Evolutionary conservation across 148 eudicot species (phyloP), one percentile per base, ranked within the genome.

Genomic region (Beta vulgaris): DNA sequence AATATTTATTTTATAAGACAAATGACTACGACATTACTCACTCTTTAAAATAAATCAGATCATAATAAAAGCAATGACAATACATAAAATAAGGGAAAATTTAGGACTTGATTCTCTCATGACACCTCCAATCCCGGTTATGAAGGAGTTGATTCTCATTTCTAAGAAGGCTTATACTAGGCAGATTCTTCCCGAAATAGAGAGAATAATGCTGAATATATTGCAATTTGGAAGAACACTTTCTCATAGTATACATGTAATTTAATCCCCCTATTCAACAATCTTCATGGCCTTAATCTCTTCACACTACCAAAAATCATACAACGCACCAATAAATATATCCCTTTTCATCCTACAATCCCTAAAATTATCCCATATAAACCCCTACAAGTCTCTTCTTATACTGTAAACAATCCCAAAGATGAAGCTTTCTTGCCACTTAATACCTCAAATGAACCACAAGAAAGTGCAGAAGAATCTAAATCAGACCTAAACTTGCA

Each of bases 401-500:
- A 84, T 53, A 60, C 79, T 39, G 57, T 78, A 25, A 35, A 63
- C 54, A 74, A 79, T 34, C 79, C 88, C 60, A 79, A 71, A 62
- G 72, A 81, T 31, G 80, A 85, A 23, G 77, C 79, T 48, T 79
- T 25, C 31, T 57, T 84, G 5, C 35, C 78, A 59, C 57, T 84
- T 37, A 76, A 40, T 55, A 77, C 88, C 3, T 49, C 84, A 53
- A 68, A 77, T 32, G 71, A 76, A 28, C 5, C 51, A 39, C 81
- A 81, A 40, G 42, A 66, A 81, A 67, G n/a, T 8, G 29, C 32
- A 44, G 71, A 64, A 11, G 73, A 73, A 32, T 37, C 77, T 6
- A 77, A 77, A 44, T 36, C 72, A 25, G 81, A 85, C 59, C 73
- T 18, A 91, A 84, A 81, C 80, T 87, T 26, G 92, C 92, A 13